A percentile compares a stretch with the other conserved stretches of the same genome.
Conservation (phyloP, 306 rosid species). For the Dryas octopetala region DNA sequence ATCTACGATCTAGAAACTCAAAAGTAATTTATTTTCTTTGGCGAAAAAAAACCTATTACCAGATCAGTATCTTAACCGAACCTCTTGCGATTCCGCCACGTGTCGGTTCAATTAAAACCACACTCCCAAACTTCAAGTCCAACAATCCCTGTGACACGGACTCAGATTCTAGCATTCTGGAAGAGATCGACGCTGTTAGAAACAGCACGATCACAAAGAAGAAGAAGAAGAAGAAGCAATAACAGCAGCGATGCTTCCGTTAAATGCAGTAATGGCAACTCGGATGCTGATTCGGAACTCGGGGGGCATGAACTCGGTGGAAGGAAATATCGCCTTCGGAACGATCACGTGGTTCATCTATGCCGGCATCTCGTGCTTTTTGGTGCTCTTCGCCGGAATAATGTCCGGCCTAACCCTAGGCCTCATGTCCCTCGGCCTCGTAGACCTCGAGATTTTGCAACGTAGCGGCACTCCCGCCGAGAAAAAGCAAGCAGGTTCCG, state of each 20-base stretch:
- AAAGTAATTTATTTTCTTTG: too few relatives aligned
- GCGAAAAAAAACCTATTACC: neutral
- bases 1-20: too few relatives aligned
- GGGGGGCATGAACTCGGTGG: slow-evolving; percentile 22
- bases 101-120: neutral
- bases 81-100: slow-evolving; percentile 10
- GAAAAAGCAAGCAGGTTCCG: slow-evolving; percentile 88
- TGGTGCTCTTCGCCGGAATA: slow-evolving; percentile 90
- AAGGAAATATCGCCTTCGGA: slow-evolving; percentile 48
- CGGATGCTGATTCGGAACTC: slow-evolving; percentile 56
- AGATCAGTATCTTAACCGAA: neutral
- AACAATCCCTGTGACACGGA: neutral
- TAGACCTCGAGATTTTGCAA: slow-evolving; percentile 92
- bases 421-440: slow-evolving; percentile 93
- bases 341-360: slow-evolving; percentile 70
- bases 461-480: slow-evolving; percentile 79
- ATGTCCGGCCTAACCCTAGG: slow-evolving; percentile 97
- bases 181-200: neutral
- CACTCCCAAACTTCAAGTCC: neutral
- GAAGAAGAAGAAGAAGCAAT: slow-evolving; percentile 1
- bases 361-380: slow-evolving; percentile 61
- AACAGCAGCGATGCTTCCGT: slow-evolving; percentile 35
- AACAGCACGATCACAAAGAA: neutral
- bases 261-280: slow-evolving; percentile 50
- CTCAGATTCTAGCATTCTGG: slow-evolving; percentile 10